A percentile compares a stretch with the other conserved stretches of the same genome.
These are phyloP conservation scores for Beauveria medogensis DNA, from an alignment of 2,329 filamentous ascomycete genomes.

Conservation along the genomic window DNA sequence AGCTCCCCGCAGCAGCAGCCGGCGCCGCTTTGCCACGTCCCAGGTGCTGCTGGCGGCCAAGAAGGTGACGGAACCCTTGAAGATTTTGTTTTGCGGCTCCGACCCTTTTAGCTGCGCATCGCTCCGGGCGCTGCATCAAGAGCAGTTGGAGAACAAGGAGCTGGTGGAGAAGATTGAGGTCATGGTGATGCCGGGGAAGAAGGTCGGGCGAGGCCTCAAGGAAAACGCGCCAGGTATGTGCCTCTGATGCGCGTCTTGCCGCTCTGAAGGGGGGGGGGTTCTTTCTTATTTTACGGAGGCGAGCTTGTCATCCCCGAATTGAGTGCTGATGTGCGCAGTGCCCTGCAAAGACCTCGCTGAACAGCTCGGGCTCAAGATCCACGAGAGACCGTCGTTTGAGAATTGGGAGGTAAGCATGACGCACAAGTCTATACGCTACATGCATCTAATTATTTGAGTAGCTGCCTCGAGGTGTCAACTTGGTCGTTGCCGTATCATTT, in stretches of 20 bases:
- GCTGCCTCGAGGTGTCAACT: constrained; percentile 56
- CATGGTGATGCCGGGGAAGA: constrained; percentile 71
- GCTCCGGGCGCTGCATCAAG: constrained; percentile 58
- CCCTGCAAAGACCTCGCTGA: constrained; percentile 63
- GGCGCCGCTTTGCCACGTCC: constrained; percentile 16
- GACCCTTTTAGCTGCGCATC: constrained; percentile 82
- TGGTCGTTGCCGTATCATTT: constrained; percentile 90
- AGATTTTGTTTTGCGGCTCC: constrained; percentile 89
- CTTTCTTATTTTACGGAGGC: too few species aligned
- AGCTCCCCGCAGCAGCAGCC: too few species aligned
- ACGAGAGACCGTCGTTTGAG: constrained; percentile 75
- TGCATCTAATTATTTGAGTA: constrained; percentile 20
- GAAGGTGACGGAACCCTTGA: constrained; percentile 50
- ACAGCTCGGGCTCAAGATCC: constrained; percentile 55
- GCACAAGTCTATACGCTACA: not conserved
- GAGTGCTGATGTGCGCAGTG: constrained; percentile 39
- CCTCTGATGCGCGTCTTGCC: not conserved
- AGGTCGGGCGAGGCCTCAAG: constrained; percentile 67
- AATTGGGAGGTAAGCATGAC: constrained; percentile 59
- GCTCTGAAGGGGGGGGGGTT: too few species aligned
- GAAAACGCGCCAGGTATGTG: constrained; percentile 54
- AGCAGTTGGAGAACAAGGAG: constrained; percentile 40
- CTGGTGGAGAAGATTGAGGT: constrained; percentile 75
- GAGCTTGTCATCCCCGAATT: too few species aligned
- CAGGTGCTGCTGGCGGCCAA: not conserved